Conservation (phyloP, 73 alveolate genomes). For the Blepharisma stoltei region DNA sequence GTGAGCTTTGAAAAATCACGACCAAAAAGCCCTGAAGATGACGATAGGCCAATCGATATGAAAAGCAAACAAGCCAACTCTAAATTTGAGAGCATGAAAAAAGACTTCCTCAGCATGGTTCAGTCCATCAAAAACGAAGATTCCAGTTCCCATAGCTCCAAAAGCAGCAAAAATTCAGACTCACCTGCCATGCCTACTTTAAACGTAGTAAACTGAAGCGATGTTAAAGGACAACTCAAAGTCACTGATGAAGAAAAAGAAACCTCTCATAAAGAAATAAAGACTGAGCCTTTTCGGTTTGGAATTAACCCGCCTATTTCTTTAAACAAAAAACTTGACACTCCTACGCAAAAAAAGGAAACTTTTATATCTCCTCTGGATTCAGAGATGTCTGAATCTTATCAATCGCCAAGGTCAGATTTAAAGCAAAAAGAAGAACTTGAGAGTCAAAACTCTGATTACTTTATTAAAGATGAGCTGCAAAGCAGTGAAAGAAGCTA, state of each 20-base stretch:
- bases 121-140: background rate
- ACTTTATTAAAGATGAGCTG: background rate
- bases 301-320: background rate
- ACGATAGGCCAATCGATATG: background rate
- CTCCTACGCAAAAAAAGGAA: background rate
- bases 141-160: background rate
- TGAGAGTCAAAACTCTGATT: background rate
- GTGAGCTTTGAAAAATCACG: background rate
- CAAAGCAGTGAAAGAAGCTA: background rate
- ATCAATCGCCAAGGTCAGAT: background rate
- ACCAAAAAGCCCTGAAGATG: background rate
- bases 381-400: too few species aligned
- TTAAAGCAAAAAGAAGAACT: background rate
- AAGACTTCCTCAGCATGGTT: background rate
- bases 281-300: background rate
- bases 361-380: background rate
- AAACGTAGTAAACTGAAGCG: background rate
- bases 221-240: background rate
- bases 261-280: background rate
- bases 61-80: background rate
- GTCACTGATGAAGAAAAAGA: background rate
- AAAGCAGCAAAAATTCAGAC: background rate
- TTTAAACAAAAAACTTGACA: constrained; percentile 18
- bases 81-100: background rate
- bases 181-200: background rate